Conservation (phyloP, 306 rosid species). For the Dalbergia cochinchinensis region DNA sequence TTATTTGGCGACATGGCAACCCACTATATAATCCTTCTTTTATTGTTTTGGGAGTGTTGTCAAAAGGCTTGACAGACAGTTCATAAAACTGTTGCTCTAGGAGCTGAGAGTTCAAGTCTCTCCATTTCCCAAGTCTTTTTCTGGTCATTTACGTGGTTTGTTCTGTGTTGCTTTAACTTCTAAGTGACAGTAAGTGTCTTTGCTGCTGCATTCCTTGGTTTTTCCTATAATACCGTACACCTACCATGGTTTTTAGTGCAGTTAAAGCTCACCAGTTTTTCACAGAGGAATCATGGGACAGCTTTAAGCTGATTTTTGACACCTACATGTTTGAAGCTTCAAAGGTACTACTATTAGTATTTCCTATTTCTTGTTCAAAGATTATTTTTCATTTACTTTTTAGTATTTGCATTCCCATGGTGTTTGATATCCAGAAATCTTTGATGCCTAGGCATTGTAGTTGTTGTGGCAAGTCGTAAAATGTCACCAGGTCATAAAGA, state of each 20-base stretch:
- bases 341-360: slow-evolving; percentile 64
- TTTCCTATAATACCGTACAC: slow-evolving; percentile 55
- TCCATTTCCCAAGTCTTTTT: slow-evolving; percentile 89
- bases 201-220: slow-evolving; percentile 40
- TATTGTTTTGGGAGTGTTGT: slow-evolving; percentile 90
- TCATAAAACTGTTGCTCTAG: slow-evolving; percentile 85
- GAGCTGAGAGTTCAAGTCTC: slow-evolving; percentile 99
- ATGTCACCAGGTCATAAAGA: background rate
- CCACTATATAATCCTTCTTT: slow-evolving; percentile 83
- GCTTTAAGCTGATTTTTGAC: slow-evolving; percentile 84
- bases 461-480: slow-evolving; percentile 19
- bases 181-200: background rate
- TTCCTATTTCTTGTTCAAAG: slow-evolving; percentile 16
- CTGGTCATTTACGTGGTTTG: slow-evolving; percentile 49
- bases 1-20: slow-evolving; percentile 97
- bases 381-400: background rate
- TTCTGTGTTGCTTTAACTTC: slow-evolving; percentile 6
- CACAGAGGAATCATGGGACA: slow-evolving; percentile 95
- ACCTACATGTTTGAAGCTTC: slow-evolving; percentile 94
- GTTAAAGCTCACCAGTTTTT: slow-evolving; percentile 98
- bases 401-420: background rate
- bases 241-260: slow-evolving; percentile 76
- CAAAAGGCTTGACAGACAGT: slow-evolving; percentile 99
- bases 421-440: slow-evolving; percentile 22
- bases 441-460: slow-evolving; percentile 4